These are phyloP conservation scores for Phytophthora sp. DNA, from an alignment of 352 stramenopile species.

Conservation along the genomic window DNA sequence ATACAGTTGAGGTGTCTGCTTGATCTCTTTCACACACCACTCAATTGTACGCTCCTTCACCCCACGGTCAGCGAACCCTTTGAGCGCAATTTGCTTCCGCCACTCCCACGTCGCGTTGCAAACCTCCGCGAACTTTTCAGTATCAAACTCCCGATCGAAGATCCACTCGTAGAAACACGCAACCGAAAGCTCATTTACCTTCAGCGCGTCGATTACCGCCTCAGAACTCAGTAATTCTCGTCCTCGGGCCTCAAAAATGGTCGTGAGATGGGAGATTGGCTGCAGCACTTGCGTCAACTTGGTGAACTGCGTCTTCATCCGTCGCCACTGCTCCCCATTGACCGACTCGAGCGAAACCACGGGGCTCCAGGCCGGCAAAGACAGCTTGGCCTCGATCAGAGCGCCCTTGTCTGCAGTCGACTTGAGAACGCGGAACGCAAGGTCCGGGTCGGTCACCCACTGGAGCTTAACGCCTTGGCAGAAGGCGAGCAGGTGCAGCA, in stretches of 20 bases:
- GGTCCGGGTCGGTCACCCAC: constrained; percentile 36
- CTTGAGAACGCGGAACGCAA: constrained; percentile 30
- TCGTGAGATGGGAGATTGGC: constrained; percentile 29
- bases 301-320: constrained; percentile 35
- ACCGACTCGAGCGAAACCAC: constrained; percentile 41
- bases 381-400: constrained; percentile 34
- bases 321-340: constrained; percentile 36
- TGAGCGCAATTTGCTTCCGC: constrained; percentile 41
- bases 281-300: constrained; percentile 27
- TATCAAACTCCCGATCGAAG: constrained; percentile 30
- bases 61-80: constrained; percentile 27
- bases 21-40: constrained; percentile 39
- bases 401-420: constrained; percentile 33
- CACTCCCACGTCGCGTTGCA: constrained; percentile 43
- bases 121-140: constrained; percentile 19
- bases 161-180: constrained; percentile 42
- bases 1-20: constrained; percentile 27
- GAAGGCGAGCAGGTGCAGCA: constrained; percentile 29
- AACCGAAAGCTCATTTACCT: constrained; percentile 32
- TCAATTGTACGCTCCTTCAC: constrained; percentile 31
- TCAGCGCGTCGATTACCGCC: constrained; percentile 28
- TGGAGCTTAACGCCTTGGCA: constrained; percentile 33
- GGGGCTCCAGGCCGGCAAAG: constrained; percentile 30
- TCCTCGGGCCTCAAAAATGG: constrained; percentile 32
- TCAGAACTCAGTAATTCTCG: constrained; percentile 22